Evolutionary conservation across 2,329 filamentous ascomycete genomes (phyloP).

Genomic region (Stagonosporopsis rhizophila): DNA sequence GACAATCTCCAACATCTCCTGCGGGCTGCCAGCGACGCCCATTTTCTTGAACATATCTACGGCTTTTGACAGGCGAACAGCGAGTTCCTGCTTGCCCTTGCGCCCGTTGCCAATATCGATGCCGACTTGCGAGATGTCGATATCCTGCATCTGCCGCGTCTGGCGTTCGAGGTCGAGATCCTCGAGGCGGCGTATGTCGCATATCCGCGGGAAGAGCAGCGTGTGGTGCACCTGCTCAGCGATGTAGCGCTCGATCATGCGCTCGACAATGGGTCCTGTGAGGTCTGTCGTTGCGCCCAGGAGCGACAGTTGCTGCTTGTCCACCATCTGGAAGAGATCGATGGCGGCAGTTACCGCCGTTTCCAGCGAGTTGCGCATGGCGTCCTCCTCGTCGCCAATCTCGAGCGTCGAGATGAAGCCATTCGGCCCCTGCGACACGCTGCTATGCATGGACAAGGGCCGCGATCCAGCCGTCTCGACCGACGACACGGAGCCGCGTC

Average conservation of each 20-base stretch:
- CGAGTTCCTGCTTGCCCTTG: conserved; percentile 80
- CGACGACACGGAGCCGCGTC: conserved; percentile 47
- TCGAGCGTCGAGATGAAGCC: conserved; percentile 59
- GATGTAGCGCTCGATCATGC: conserved; percentile 92
- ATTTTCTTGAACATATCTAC: conserved; percentile 92
- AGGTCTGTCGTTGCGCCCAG: conserved; percentile 92
- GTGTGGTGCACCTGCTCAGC: conserved; percentile 88
- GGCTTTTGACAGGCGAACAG: conserved; percentile 75
- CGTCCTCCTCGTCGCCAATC: conserved; percentile 87
- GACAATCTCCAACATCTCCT: conserved; percentile 86
- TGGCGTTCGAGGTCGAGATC: conserved; percentile 88
- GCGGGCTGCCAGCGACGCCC: conserved; percentile 75
- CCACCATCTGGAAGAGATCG: conserved; percentile 92
- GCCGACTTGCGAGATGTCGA: conserved; percentile 94
- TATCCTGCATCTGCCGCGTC: conserved; percentile 89
- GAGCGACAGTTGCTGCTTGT: conserved; percentile 92
- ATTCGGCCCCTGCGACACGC: conserved; percentile 44
- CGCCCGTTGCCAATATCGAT: conserved; percentile 82
- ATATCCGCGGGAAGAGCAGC: conserved; percentile 83
- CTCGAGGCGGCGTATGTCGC: conserved; percentile 77
- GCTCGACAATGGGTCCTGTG: conserved; percentile 89
- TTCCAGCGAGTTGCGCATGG: conserved; percentile 87
- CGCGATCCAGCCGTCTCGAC: conserved; percentile 36
- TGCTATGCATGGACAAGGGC: conserved; percentile 48
- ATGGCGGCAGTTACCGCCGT: conserved; percentile 92